Base-by-base conservation (phyloP, 495 filamentous ascomycete species). In the Hypoxylon lenormandii region DNA sequence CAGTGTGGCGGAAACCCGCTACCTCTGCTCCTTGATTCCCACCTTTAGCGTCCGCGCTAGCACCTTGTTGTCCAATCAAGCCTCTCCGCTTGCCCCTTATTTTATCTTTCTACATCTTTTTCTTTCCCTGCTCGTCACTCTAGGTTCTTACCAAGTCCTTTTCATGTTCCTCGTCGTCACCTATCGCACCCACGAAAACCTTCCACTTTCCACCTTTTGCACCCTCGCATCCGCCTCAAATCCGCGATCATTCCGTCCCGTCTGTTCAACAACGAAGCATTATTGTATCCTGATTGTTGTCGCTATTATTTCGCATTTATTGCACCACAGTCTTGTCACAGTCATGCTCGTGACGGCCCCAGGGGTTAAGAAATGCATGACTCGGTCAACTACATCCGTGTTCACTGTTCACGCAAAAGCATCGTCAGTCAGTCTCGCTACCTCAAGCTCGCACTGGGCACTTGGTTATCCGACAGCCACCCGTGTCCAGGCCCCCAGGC, bases 41-140 rank as follows among this genome's bases (percentile, higher is more conserved):
- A 59, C 63, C 68, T 69, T 69, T 64, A 51, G 73, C 66, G 73
- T 79, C 76, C 73, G 76, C 80, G 81, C 83, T 82, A 79, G 74
- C 68, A 57, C 59, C 73, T 63, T 66, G 65, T 66, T 74, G 76
- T 68, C 79, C 82, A 83, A 80, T 80, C 77, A 82, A 77, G 76
- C 77, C 74, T 75, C 60, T 69, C 69, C 38, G 59, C 71, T 65
- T 62, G 60, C 69, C 72, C 69, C 68, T 63, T 60, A 64, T 70
- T 66, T 72, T 66, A 62, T 69, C 51, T 70, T 61, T 50, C 66
- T 72, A 22, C 52, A 64, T 69, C 40, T 70, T 69, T 63, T 66
- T 49, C 60, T 77, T 78, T 66, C 70, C 74, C 60, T 68, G 63
- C 59, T 57, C 42, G 58, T 48, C 70, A 54, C 74, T 66, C 66